Conservation (phyloP, 2,329 filamentous ascomycete species). For the Monilinia aucupariae region DNA sequence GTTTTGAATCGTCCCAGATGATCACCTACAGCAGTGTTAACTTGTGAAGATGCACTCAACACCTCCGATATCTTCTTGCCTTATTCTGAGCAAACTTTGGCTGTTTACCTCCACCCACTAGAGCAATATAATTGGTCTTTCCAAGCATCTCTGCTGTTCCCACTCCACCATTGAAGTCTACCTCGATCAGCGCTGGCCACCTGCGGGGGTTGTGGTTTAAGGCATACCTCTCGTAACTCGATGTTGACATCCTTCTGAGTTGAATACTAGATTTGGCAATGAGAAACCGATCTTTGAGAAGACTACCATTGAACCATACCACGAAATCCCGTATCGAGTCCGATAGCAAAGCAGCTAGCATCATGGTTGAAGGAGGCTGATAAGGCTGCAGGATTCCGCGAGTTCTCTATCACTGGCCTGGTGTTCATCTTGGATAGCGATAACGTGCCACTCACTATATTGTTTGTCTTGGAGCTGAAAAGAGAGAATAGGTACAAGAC, state of each 20-base stretch:
- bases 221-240: constrained; percentile 54
- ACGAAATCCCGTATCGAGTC: constrained; percentile 78
- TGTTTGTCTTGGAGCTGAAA: not conserved
- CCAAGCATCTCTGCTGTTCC: constrained; percentile 82
- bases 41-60: not conserved
- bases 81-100: constrained; percentile 87
- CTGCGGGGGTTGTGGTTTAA: not conserved
- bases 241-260: constrained; percentile 65
- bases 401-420: constrained; percentile 74
- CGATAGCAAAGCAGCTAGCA: constrained; percentile 79
- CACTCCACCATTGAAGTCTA: constrained; percentile 76
- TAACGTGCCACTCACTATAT: constrained; percentile 1
- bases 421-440: constrained; percentile 67
- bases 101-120: constrained; percentile 80
- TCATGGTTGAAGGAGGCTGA: constrained; percentile 84
- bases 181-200: constrained; percentile 21
- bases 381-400: constrained; percentile 67
- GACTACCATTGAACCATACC: constrained; percentile 47
- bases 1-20: constrained; percentile 85
- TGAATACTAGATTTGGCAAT: constrained; percentile 53
- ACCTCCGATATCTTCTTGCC: constrained; percentile 40
- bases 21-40: constrained; percentile 51
- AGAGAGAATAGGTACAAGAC: not conserved
- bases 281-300: not conserved
- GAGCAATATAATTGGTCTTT: constrained; percentile 76